A percentile compares a stretch with the other conserved stretches of the same genome.
phyloP scores from a whole-genome alignment of 345 rosid species.

The Aquilaria sinensis region DNA sequence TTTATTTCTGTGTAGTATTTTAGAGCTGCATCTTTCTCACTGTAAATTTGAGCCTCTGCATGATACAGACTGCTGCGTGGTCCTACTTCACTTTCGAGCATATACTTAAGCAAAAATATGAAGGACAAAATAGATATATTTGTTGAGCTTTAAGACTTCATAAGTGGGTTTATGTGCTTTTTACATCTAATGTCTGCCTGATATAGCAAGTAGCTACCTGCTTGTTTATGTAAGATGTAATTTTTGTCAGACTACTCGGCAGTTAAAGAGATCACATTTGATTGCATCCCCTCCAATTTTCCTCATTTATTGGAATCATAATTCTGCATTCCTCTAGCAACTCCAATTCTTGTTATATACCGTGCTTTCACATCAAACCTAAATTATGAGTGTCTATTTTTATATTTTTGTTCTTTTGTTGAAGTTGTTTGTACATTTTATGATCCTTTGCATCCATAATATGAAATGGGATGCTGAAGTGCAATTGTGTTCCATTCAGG shows the following conservation, averaged over 20 bases:
- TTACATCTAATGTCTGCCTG: too few relatives aligned
- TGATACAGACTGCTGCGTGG: too few relatives aligned
- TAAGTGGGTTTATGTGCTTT: too few relatives aligned
- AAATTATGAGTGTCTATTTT: neutral
- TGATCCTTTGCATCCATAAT: neutral
- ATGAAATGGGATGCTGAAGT: neutral
- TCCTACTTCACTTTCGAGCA: too few relatives aligned
- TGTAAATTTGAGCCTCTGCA: neutral
- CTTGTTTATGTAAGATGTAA: too few relatives aligned
- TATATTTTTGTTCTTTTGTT: neutral
- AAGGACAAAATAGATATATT: too few relatives aligned
- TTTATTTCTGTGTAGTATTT: constrained; percentile 8
- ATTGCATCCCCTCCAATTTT: neutral
- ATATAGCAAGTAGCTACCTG: too few relatives aligned
- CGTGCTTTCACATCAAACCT: constrained; percentile 10
- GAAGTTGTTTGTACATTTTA: neutral
- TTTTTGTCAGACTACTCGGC: too few relatives aligned
- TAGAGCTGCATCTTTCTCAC: neutral
- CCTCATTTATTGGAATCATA: constrained; percentile 3
- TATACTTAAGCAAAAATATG: too few relatives aligned
- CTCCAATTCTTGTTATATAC: constrained; percentile 1
- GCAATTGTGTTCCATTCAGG: constrained; percentile 34
- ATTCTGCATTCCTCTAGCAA: neutral
- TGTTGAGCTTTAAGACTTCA: too few relatives aligned
- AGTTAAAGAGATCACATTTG: too few relatives aligned